A percentile compares a stretch with the other conserved stretches of the same genome.
Evolutionary conservation across 768 basidiomycete genomes (phyloP).

Genomic region (Mycena sanguinolenta): DNA sequence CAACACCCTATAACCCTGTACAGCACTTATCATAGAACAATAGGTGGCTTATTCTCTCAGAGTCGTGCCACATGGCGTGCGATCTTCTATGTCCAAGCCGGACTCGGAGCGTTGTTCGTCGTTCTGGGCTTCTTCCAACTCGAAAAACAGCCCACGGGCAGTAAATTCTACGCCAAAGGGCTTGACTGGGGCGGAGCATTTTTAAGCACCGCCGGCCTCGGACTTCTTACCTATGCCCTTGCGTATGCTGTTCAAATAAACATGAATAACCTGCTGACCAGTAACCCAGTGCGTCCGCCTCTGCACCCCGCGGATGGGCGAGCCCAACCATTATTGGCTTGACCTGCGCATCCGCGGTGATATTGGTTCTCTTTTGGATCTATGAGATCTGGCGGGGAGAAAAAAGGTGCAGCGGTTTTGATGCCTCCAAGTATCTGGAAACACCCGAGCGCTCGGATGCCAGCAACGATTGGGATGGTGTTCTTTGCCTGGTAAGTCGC

Average conservation of each 20-base stretch:
- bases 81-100: slow-evolving; percentile 19
- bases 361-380: slow-evolving; percentile 3
- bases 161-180: slow-evolving; percentile 41
- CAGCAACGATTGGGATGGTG: slow-evolving; percentile 40
- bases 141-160: slow-evolving; percentile 7
- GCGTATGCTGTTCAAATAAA: slow-evolving; percentile 32
- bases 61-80: slow-evolving; percentile 14
- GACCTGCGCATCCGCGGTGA: not conserved
- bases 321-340: slow-evolving; percentile 42
- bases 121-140: slow-evolving; percentile 1
- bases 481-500: slow-evolving; percentile 22
- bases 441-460: slow-evolving; percentile 44
- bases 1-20: not conserved
- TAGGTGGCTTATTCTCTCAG: slow-evolving; percentile 4
- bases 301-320: slow-evolving; percentile 40
- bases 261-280: not conserved
- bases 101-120: slow-evolving; percentile 4
- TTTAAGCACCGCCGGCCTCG: slow-evolving; percentile 45
- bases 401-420: slow-evolving; percentile 39
- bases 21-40: not conserved
- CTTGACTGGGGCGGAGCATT: slow-evolving; percentile 48
- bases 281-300: slow-evolving; percentile 39
- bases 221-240: slow-evolving; percentile 44
- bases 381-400: slow-evolving; percentile 15
- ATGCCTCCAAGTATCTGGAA: slow-evolving; percentile 46